Conservation (phyloP, 2,329 filamentous ascomycete genomes). For the Arthrocladium fulminans region DNA sequence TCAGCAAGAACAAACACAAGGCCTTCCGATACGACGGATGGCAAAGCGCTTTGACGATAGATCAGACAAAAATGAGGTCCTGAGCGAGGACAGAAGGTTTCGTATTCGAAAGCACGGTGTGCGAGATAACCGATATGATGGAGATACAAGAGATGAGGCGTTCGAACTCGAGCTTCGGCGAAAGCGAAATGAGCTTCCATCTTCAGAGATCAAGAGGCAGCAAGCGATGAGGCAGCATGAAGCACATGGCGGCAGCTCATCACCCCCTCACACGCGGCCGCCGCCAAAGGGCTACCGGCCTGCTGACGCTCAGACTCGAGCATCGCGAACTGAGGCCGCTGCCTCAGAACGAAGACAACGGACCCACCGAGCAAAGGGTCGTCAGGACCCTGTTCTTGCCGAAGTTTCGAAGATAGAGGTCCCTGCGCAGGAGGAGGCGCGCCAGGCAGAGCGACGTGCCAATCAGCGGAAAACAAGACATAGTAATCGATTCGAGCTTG, state of each 20-base stretch:
- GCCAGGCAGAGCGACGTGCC: not conserved
- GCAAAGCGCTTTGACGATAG: not conserved
- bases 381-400: not conserved
- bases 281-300: no score
- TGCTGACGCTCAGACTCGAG: not conserved
- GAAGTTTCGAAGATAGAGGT: not conserved
- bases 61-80: not conserved
- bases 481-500: constrained; percentile 11
- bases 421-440: not conserved
- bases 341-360: not conserved
- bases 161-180: not conserved
- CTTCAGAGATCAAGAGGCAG: not conserved
- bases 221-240: no score
- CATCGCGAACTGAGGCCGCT: not conserved
- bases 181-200: not conserved
- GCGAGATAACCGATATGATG: not conserved
- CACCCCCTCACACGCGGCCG: no score
- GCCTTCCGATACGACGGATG: not conserved
- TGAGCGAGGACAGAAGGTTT: not conserved
- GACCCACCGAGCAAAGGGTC: not conserved
- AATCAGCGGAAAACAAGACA: not conserved
- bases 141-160: not conserved
- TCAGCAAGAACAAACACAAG: not conserved
- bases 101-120: not conserved
- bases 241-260: no score